phyloP scores from a whole-genome alignment of 2,329 filamentous ascomycete genomes.

The Fusarium coffeatum region DNA sequence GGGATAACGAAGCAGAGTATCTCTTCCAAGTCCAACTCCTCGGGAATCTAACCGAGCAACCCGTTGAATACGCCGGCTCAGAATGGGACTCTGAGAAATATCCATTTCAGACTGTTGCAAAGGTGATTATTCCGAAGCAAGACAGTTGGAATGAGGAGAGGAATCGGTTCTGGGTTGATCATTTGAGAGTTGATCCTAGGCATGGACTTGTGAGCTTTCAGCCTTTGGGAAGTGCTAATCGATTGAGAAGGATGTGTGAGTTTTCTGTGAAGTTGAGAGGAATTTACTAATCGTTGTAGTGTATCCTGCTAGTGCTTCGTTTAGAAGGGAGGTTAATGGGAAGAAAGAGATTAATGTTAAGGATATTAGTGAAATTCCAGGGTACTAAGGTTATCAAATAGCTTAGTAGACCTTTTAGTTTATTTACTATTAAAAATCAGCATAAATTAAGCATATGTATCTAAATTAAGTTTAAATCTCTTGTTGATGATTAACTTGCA shows the following conservation, averaged over 20 bases:
- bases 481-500: no score
- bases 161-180: not conserved
- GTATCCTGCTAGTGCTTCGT: not conserved
- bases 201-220: constrained; percentile 1
- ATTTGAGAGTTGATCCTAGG: not conserved
- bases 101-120: not conserved
- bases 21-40: not conserved
- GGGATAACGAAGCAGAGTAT: not conserved
- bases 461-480: no score
- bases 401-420: not conserved
- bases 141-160: constrained; percentile 7
- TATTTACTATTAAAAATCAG: no score
- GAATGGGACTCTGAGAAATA: constrained; percentile 1
- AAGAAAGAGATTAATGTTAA: not conserved
- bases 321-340: not conserved
- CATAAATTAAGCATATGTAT: no score
- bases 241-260: not conserved
- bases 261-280: fast-evolving
- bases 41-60: not conserved
- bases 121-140: not conserved
- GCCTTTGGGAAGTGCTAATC: not conserved
- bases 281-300: not conserved
- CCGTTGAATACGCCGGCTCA: not conserved
- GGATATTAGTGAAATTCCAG: not conserved
- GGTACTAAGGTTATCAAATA: not conserved